Conservation (phyloP, 768 basidiomycete species). For the Kwoniella botswanensis region DNA sequence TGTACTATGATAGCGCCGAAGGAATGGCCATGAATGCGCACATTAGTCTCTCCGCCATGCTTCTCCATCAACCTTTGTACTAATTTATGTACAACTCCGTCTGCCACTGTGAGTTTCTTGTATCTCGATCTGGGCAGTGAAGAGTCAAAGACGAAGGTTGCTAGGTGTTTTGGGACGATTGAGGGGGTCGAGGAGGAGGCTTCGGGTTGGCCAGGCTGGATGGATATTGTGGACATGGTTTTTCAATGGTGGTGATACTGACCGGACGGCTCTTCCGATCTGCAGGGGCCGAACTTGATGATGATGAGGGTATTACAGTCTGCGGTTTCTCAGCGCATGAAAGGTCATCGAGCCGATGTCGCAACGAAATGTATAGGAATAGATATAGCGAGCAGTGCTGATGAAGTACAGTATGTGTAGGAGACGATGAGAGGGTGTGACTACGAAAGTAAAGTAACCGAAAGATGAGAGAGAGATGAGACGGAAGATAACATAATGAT, state of each 20-base stretch:
- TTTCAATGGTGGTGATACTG: too few species aligned
- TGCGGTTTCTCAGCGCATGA: background rate
- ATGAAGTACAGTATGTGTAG: background rate
- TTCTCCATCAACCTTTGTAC: slow-evolving; percentile 50
- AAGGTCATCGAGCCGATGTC: background rate
- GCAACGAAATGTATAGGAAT: background rate
- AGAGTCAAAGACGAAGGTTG: slow-evolving; percentile 45
- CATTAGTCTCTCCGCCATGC: slow-evolving; percentile 37
- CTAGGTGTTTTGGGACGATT: slow-evolving; percentile 18
- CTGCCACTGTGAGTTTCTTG: slow-evolving; percentile 38
- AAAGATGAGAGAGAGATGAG: background rate
- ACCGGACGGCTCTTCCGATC: background rate
- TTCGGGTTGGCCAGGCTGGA: slow-evolving; percentile 30
- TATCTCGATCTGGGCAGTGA: slow-evolving; percentile 32
- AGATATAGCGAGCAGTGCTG: background rate
- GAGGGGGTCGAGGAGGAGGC: slow-evolving; percentile 32
- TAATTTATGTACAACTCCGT: slow-evolving; percentile 45
- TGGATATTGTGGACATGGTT: slow-evolving; percentile 3
- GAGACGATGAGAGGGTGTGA: background rate
- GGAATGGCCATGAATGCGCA: slow-evolving; percentile 15
- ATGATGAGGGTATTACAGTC: background rate
- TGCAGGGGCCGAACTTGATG: background rate
- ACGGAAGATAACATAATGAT: background rate
- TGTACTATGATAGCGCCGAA: background rate
- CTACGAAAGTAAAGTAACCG: background rate